Base-by-base conservation (phyloP, 192 early-diverging fungal species). In the Backusella luteola region DNA sequence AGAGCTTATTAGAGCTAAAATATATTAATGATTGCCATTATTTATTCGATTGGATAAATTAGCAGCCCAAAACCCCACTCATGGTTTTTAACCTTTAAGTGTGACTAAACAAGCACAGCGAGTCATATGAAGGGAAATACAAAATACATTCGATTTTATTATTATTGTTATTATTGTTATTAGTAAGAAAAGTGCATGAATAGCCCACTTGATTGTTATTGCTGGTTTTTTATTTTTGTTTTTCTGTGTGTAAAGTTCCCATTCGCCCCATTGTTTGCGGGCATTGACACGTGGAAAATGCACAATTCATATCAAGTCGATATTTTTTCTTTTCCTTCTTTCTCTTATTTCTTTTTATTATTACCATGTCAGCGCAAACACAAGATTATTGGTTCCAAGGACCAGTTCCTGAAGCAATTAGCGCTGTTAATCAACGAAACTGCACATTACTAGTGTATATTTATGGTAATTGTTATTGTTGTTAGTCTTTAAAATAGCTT, bases 381-480 rank as follows among this genome's bases (percentile, higher is more conserved):
- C 36, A 21, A 41, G 68, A 63, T 39, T 34, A 74, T 70, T 81
- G 80, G 80, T 81, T 81, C 56, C 8, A 70, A 53, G 80, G 80
- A 0, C 63, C 73, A 19, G 44, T 81, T 19, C 14, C 23, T 32
- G 75, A 81, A 1, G 80, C 80, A 17, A 69, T 81, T 21, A 1
- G 46, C 2, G 32, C 52, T 56, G 80, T 81, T 1, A 59, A 75
- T 70, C 21, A 56, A 36, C 77, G 67, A 34, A 71, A 77, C 41
- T 81, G 76, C 34, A 14, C 69, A 15, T 73, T 81, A 21, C 35
- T 81, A 66, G 80, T 81, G 11, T 81, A 74, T 63, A 63, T 77
- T 34, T 53, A 75, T 67, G 80, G 80, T 81, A 71, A 17, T 42
- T 63, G 26, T n/a, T 63, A 63, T 63, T 63, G 23, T 29, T 63